Percentiles rank a stretch among this genome's conserved stretches.
These are phyloP conservation scores for Aegilops sharonensis DNA, from an alignment of 176 grass and related monocot genomes.

Conservation along the genomic window DNA sequence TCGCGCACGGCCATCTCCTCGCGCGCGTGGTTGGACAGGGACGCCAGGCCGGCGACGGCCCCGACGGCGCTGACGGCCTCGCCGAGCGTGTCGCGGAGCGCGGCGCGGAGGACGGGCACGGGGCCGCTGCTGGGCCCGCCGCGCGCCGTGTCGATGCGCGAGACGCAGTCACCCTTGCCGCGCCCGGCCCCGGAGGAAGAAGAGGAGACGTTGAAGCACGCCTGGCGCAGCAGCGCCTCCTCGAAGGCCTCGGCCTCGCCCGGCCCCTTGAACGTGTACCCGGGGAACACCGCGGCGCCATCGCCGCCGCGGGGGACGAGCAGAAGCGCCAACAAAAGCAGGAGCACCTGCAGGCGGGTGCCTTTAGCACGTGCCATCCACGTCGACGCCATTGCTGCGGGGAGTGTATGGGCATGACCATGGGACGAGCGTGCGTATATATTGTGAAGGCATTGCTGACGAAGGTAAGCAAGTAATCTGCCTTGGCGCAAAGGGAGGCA, in stretches of 20 bases:
- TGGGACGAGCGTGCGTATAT: slow-evolving; percentile 4
- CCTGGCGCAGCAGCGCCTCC: slow-evolving; percentile 67
- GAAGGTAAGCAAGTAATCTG: background rate
- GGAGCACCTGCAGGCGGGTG: background rate
- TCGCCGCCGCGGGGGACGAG: background rate
- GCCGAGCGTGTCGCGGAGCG: slow-evolving; percentile 61
- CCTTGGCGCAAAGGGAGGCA: slow-evolving; percentile 39
- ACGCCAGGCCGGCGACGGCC: slow-evolving; percentile 37
- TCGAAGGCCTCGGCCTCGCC: slow-evolving; percentile 77
- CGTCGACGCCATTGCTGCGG: slow-evolving; percentile 22
- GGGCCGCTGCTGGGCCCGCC: slow-evolving; percentile 42
- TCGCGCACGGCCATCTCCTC: slow-evolving; percentile 84
- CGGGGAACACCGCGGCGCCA: slow-evolving; percentile 21
- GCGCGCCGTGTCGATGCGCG: slow-evolving; percentile 51
- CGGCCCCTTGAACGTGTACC: slow-evolving; percentile 31
- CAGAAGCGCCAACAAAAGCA: slow-evolving; percentile 22
- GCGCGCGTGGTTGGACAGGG: slow-evolving; percentile 45
- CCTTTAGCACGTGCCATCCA: background rate
- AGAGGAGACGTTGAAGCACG: slow-evolving; percentile 65
- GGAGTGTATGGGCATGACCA: background rate
- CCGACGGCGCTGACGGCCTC: slow-evolving; percentile 50
- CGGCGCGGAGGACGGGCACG: slow-evolving; percentile 70
- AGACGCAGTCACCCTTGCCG: slow-evolving; percentile 36
- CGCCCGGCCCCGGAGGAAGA: background rate
- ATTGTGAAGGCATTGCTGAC: background rate